These are phyloP conservation scores for Neonectria hederae DNA, from an alignment of 2,329 filamentous ascomycete genomes.

Conservation along the genomic window DNA sequence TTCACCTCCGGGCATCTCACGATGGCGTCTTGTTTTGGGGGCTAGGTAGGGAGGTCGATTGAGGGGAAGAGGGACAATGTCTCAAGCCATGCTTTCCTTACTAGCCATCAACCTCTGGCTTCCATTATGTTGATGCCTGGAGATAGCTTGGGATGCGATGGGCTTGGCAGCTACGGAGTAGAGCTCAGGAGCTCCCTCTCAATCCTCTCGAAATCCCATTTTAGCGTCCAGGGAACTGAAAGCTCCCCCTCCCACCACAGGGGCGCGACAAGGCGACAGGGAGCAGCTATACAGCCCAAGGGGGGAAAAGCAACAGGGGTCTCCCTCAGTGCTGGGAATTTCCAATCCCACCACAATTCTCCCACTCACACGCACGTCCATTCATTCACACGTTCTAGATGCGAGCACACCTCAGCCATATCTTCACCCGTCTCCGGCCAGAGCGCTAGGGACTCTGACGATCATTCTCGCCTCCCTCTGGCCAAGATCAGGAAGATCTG, in stretches of 20 bases:
- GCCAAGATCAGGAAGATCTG: background rate
- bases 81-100: background rate
- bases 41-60: too few species aligned
- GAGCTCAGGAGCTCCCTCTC: background rate
- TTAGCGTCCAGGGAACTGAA: background rate
- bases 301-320: slow-evolving; percentile 15
- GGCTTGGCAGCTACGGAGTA: background rate
- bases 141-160: background rate
- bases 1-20: background rate
- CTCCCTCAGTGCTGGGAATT: slow-evolving; percentile 18
- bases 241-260: slow-evolving; percentile 32
- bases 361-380: slow-evolving; percentile 21
- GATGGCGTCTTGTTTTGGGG: background rate
- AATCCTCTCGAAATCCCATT: background rate
- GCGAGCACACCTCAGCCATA: background rate
- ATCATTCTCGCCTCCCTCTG: background rate
- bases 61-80: too few species aligned
- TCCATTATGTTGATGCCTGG: background rate
- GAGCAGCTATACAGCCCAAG: slow-evolving; percentile 8
- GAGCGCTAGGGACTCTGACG: slow-evolving; percentile 21
- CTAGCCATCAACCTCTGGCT: too few species aligned
- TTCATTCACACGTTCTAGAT: slow-evolving; percentile 30
- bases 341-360: slow-evolving; percentile 12
- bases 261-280: slow-evolving; percentile 9
- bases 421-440: slow-evolving; percentile 30